phyloP scores from a whole-genome alignment of 2,329 filamentous ascomycete species.

The Aspergillus chevalieri region DNA sequence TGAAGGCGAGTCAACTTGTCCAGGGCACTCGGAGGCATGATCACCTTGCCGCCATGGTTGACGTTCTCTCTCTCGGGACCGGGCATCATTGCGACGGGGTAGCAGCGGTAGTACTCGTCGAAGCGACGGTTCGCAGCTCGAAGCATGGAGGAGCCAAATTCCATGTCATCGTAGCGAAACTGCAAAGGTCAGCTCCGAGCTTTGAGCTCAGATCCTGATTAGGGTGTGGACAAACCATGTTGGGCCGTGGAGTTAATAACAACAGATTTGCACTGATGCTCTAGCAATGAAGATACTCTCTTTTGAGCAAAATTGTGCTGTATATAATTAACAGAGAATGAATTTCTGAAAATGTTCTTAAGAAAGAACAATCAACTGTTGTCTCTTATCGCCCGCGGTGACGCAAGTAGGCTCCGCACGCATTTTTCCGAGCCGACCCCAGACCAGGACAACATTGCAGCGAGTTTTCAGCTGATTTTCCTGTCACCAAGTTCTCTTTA shows the following conservation, averaged over 20 bases:
- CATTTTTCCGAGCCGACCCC: conserved; percentile 39
- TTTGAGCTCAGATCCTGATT: not conserved
- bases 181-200: conserved; percentile 17
- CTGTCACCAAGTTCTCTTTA: too few relatives aligned
- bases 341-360: too few relatives aligned
- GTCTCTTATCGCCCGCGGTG: conserved; percentile 22
- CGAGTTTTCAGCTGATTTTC: not conserved
- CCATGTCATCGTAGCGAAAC: conserved; percentile 47
- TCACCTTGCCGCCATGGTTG: conserved; percentile 96
- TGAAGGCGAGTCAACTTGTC: conserved; percentile 95
- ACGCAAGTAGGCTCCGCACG: conserved; percentile 32
- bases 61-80: conserved; percentile 81
- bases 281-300: not conserved
- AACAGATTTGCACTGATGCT: not conserved
- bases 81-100: conserved; percentile 89
- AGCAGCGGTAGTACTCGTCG: conserved; percentile 98
- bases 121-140: conserved; percentile 64
- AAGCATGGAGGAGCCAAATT: conserved; percentile 49
- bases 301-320: not conserved
- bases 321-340: not conserved
- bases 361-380: not conserved
- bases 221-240: not conserved
- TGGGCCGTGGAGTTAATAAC: not conserved
- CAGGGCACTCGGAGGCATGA: conserved; percentile 90
- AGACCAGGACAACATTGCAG: conserved; percentile 8